Evolutionary conservation across 164 flowering plant species (phyloP).

Genomic region (Chimonanthus salicifolius): DNA sequence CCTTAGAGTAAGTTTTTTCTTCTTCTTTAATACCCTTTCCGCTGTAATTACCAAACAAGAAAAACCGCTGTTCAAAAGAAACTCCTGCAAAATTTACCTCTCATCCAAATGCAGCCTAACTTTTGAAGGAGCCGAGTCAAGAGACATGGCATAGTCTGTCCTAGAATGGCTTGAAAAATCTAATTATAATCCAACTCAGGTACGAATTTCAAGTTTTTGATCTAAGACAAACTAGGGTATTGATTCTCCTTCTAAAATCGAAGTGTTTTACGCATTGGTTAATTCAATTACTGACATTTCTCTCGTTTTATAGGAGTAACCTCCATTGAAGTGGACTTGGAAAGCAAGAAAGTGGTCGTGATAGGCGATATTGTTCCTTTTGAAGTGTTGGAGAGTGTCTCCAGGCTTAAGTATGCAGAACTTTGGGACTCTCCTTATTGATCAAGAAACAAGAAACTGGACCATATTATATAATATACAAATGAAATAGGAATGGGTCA

Average conservation of each 20-base stretch:
- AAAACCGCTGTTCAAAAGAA: neutral
- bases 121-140: neutral
- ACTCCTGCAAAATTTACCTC: neutral
- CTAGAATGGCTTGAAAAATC: no score
- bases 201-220: neutral
- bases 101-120: neutral
- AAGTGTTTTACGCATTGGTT: neutral
- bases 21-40: no score
- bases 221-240: neutral
- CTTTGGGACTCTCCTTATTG: slow-evolving; percentile 45
- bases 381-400: slow-evolving; percentile 83
- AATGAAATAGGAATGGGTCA: no score
- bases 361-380: slow-evolving; percentile 75
- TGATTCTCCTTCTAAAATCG: neutral
- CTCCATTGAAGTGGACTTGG: slow-evolving; percentile 76
- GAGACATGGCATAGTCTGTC: no score
- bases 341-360: slow-evolving; percentile 79
- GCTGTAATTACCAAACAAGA: no score
- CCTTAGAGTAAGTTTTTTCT: no score
- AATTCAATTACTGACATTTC: neutral
- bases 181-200: no score
- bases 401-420: slow-evolving; percentile 71
- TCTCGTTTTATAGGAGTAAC: slow-evolving; percentile 60
- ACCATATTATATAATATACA: neutral
- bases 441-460: slow-evolving; percentile 1